phyloP scores from a whole-genome alignment of 139 green algal species.

The Spirogloea muscicola region DNA sequence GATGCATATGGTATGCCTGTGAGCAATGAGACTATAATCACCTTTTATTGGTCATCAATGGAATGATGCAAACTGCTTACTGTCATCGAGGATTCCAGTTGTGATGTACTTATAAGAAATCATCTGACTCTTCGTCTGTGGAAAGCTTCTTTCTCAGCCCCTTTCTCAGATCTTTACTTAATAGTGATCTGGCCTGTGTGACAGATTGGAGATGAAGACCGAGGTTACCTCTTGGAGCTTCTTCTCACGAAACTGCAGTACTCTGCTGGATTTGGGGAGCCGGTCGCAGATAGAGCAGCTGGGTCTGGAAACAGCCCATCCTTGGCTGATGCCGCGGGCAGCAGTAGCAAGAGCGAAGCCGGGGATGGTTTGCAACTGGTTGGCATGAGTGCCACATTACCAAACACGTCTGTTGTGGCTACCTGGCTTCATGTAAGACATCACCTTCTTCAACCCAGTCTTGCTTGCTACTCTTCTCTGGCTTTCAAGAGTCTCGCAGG shows the following conservation, averaged over 20 bases:
- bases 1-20: slow-evolving; percentile 88
- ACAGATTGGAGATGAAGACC: slow-evolving; percentile 65
- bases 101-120: too few species aligned
- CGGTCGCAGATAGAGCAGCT: neutral
- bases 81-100: too few species aligned
- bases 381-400: slow-evolving; percentile 93
- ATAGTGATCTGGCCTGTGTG: too few species aligned
- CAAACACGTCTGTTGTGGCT: slow-evolving; percentile 74
- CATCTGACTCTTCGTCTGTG: too few species aligned
- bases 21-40: too few species aligned
- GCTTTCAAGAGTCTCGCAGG: too few species aligned
- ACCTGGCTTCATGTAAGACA: slow-evolving; percentile 69
- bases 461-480: too few species aligned
- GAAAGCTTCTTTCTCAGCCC: too few species aligned
- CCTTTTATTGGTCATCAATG: too few species aligned
- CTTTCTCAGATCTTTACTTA: too few species aligned
- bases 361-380: slow-evolving; percentile 75
- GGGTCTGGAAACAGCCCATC: neutral
- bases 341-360: slow-evolving; percentile 25
- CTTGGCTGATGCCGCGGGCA: slow-evolving; percentile 11
- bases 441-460: neutral
- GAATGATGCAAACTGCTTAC: too few species aligned
- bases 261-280: slow-evolving; percentile 20
- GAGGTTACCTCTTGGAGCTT: slow-evolving; percentile 92
- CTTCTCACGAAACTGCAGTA: slow-evolving; percentile 94